A percentile compares a stretch with the other conserved stretches of the same genome.
Conservation (phyloP, 2,329 filamentous ascomycete species). For the Ascochyta viciae-villosae region DNA sequence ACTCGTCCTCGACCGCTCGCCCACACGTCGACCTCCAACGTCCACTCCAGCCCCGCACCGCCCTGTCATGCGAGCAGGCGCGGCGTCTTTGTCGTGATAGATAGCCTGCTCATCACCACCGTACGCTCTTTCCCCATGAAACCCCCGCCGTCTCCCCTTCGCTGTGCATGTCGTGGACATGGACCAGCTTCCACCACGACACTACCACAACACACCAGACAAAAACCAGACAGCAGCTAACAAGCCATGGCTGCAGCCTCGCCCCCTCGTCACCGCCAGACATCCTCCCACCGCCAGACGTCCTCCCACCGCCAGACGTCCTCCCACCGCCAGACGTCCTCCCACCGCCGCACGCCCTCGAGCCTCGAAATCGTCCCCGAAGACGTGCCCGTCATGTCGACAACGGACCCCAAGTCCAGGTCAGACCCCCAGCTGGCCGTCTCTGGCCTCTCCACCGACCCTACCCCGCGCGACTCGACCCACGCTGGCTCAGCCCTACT, state of each 20-base stretch:
- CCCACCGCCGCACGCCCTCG: slow-evolving; percentile 42
- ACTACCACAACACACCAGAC: too few species aligned
- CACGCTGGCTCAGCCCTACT: slow-evolving; percentile 37
- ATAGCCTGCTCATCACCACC: slow-evolving; percentile 23
- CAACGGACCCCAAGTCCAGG: slow-evolving; percentile 33
- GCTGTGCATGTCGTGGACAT: background rate
- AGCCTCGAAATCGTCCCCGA: slow-evolving; percentile 41
- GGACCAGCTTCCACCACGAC: background rate
- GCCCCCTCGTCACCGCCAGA: slow-evolving; percentile 31
- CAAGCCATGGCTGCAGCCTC: slow-evolving; percentile 41
- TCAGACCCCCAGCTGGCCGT: slow-evolving; percentile 43
- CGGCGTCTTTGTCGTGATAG: slow-evolving; percentile 11
- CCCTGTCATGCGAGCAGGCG: slow-evolving; percentile 40
- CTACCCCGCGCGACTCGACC: slow-evolving; percentile 35
- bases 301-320: slow-evolving; percentile 24
- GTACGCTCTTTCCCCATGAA: slow-evolving; percentile 29
- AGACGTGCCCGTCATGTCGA: slow-evolving; percentile 40
- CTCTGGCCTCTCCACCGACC: slow-evolving; percentile 32
- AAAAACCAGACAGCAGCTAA: slow-evolving; percentile 30
- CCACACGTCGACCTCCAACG: slow-evolving; percentile 1
- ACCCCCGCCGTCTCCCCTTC: slow-evolving; percentile 1
- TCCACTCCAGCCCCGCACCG: slow-evolving; percentile 16
- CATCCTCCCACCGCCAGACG: slow-evolving; percentile 39
- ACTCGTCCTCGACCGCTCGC: slow-evolving; percentile 14
- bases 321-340: slow-evolving; percentile 25